Base-by-base conservation (phyloP, 768 basidiomycete genomes). In the Mycena haematopus region DNA sequence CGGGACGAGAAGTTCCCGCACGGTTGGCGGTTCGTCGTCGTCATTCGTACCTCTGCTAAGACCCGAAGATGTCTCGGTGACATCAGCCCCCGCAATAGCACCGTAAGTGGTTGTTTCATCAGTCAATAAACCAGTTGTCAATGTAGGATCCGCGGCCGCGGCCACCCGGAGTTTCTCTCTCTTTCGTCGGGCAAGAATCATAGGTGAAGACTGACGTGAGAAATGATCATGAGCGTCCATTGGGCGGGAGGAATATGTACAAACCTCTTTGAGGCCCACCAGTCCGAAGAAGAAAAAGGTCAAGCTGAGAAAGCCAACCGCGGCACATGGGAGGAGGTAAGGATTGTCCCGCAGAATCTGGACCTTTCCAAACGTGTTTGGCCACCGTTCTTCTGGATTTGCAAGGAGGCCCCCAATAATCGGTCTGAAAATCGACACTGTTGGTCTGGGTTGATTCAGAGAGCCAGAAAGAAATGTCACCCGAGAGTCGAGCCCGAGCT, bases 311-410 rank as follows among this genome's bases (percentile, higher is more conserved):
- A 64, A n/a, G 0, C 67, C 73, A 11, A 74, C 65, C 8, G 64
- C 52, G 6, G 63, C 53, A 57, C 76, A 77, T 3, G 76, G 73
- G 14, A 77, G 66, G 24, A 77, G 71, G 58, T 75, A 77, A 2
- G 75, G 74, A 62, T 75, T 60, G 10, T 68, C 61, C 13, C 58
- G 51, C 45, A 75, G 69, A 29, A 75, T 66, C 13, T 44, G 38
- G 5, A 69, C 19, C 21, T 62, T 65, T 19, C 70, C 71, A 27
- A 74, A 74, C 22, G 59, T 52, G 11, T 60, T 35, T 19, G 71
- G 72, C 66, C 71, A 73, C 40, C 62, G 56, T 36, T 69, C 65
- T 5, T 63, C 70, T 13, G 74, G 74, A 46, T 72, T 56, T 1
- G 74, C 66, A 19, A 75, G 55, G 8, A 70, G 27, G 1, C 74